Evolutionary conservation across 768 basidiomycete genomes (phyloP), one percentile per base, ranked within the genome.

Genomic region (Boletus reticulatus): DNA sequence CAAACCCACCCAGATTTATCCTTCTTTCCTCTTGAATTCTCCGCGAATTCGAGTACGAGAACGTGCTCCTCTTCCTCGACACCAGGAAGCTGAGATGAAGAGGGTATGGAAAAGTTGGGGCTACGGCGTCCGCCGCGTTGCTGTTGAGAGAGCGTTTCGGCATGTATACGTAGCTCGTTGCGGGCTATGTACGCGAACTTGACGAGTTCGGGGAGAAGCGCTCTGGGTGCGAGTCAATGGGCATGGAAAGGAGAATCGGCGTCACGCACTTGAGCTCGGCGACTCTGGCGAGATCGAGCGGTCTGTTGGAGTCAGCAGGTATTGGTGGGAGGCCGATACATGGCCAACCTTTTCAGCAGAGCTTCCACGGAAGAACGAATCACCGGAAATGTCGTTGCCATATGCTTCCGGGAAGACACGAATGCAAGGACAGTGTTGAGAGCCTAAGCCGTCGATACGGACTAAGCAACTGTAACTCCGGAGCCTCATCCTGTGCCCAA

Each of bases 381-480:
- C 4, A 84, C 80, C 7, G 84, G 76, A 63, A 94, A 95, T 0
- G 90, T 94, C 8, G 83, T 85, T 8, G 91, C 88, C 34, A 95
- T 70, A 59, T 89, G 83, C 60, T 90, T 89, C 57, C 90, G 79
- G 0, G 90, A 85, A 3, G 90, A 89, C 38, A 92, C 80, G 64
- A 96, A 96, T 0, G 89, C 92, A 39, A 94, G 80, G 5, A 96
- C 90, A 14, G 92, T 92, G 62, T 94, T 95, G 45, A 95, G 74
- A 11, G 92, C 90, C 90, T 95, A 48, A 38, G 14, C 13, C 16
- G 6, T 53, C 17, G 12, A 47, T 4, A 31, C 27, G 27, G 27
- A 1, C 27, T 37, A 22, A 29, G 32, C n/a, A 38, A 27, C 6
- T 17, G 38, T 36, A 48, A 45, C 24, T 8, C 22, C 14, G 38